Base-by-base conservation (phyloP, 352 stramenopile genomes). In the Phytophthora aleatoria region DNA sequence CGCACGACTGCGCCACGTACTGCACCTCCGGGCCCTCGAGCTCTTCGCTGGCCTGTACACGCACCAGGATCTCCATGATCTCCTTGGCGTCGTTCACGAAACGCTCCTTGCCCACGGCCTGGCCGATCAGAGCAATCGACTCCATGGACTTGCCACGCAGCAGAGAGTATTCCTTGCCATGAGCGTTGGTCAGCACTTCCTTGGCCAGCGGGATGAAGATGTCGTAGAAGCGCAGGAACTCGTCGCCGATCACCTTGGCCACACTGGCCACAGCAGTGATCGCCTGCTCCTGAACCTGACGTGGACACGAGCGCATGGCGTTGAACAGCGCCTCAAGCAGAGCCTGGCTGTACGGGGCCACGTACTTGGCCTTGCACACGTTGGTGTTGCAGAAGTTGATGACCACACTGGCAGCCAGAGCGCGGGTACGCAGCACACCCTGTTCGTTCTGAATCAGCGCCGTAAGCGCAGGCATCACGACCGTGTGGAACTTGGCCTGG, bases 191-290 rank as follows among this genome's bases (percentile, higher is more conserved):
- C 38, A 96, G 68, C 56, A 96, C 77, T 58, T 96, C 83, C 73
- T 92, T 94, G 38, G 87, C 87, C 42, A 96, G 71, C 45, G 87
- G 87, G 41, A 96, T 96, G 66, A 96, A 96, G 39, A 96, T 90
- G 57, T 87, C 77, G 67, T 96, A 96, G 69, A 91, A 94, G 48
- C 70, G 73, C 28, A 82, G 64, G 55, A 96, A 96, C 36, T 90
- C 83, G 48, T 81, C 71, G 26, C 85, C 83, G 24, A 96, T 89
- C 20, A 94, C 86, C 71, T 93, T 93, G 15, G 87, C 87, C 20
- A 96, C 79, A 53, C 83, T 94, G 27, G 85, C 87, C 30, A 96
- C 83, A 43, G 87, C 87, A 33, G 87, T 96, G 68, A 96, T 94
- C 12, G 87, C 81, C 62, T 96, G 87, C 64, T 96, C 87, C 74